These are phyloP conservation scores for Iris macrosiphon DNA, from an alignment of 106 monocot genomes.

Conservation along the genomic window DNA sequence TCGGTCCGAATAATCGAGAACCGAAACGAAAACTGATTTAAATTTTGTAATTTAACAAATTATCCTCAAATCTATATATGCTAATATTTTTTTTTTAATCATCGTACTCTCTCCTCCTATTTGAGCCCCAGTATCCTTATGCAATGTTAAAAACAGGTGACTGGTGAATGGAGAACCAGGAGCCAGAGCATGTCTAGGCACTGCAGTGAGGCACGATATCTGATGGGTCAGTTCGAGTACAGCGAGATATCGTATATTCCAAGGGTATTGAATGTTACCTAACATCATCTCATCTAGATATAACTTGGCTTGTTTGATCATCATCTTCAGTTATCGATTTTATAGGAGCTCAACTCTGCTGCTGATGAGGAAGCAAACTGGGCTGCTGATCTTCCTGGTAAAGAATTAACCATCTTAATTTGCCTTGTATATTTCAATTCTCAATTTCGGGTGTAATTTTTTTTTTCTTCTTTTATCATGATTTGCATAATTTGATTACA, in stretches of 20 bases:
- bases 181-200: neutral
- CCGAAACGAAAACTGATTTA: no score
- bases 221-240: neutral
- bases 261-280: no score
- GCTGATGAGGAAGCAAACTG: slow-evolving; percentile 11
- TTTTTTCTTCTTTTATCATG: no score
- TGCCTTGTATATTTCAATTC: neutral
- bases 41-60: no score
- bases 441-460: neutral
- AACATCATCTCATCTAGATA: no score
- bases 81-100: no score
- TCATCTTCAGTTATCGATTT: no score
- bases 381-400: slow-evolving; percentile 6
- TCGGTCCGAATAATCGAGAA: no score
- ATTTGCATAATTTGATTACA: neutral
- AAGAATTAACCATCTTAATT: neutral
- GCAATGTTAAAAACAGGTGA: neutral
- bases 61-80: no score
- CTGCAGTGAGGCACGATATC: neutral
- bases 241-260: neutral
- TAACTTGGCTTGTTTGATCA: no score
- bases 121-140: no score
- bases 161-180: neutral
- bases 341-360: slow-evolving; percentile 2
- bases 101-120: no score